Base-by-base conservation (phyloP, 2,329 filamentous ascomycete species). In the Nemania serpens region DNA sequence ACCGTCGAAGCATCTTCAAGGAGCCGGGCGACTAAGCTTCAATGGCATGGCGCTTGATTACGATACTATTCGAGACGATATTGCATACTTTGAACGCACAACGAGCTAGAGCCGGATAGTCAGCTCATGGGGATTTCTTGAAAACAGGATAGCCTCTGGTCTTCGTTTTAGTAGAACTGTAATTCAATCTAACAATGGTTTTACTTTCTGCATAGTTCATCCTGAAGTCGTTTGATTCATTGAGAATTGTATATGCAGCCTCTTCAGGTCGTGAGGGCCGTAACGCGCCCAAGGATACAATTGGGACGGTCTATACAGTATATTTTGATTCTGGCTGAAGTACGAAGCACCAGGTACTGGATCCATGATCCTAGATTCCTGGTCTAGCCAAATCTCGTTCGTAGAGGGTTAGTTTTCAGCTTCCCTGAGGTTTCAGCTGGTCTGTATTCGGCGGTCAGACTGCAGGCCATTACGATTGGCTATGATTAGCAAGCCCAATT, bases 61-160 rank as follows among this genome's bases (percentile, higher is more conserved):
- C 66, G 81, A 83, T 52, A 78, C 81, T 2, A 78, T 83, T n/a
- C 69, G 83, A 46, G 81, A 83, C 55, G 81, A 83, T 55, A 74
- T 84, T 29, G 79, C 79, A 17, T 80, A 80, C n/a, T 78, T 82
- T 42, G 81, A 83, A 60, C 79, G 77, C 64, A 74, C 75, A 81
- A 82, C 55, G 75, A 77, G 37, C 74, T 84, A 46, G 82, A 84
- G 25, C 78, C 81, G 12, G 84, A 88, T 64, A 79, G 84, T 1
- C 84, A 87, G 63, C 88, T 89, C 67, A 87, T 89, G 85, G 68
- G 61, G 3, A 69, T 65, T 55, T 60, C 61, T 52, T 67, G 34
- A 53, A 17, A 13, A 5, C 29, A 47, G 13, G 22, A n/a, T 12
- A 29, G 17, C 17, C 17, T 12, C 17, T 25, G 20, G 17, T 25